Base-by-base conservation (phyloP, 257 asterid species). In the Primulina huaijiensis region DNA sequence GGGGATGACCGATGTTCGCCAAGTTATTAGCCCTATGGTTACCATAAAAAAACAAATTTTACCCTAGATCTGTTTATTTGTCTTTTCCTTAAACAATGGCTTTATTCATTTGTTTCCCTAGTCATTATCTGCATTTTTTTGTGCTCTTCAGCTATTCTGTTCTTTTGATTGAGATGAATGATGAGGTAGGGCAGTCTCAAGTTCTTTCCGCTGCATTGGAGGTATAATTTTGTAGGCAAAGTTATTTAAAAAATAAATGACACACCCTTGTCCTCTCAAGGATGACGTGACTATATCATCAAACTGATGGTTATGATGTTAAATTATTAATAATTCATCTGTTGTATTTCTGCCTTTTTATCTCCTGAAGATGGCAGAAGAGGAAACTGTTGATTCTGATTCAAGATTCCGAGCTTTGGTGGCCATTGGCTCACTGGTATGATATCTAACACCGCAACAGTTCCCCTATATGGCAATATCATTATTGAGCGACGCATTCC, bases 391-490 rank as follows among this genome's bases (percentile, higher is more conserved):
- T 16, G 97, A 84, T 64, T 69, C 80, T 67, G 99, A 94, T 84
- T 77, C 96, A 29, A 84, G 83, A 78, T 94, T 85, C 68, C 91
- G 99, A 72, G 92, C 88, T 78, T 72, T 94, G 82, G 99, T 94
- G 77, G 90, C 99, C 75, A 91, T 94, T 74, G 99, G 99, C 73
- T 88, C 99, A 14, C 82, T 94, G 87, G 99, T 93, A 85, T n/a
- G 79, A 71, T 67, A 10, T 46, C 62, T 34, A 62, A 12, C 29
- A 5, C 67, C 37, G 40, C 4, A 5, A 33, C 72, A 17, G 62
- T 70, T 63, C 63, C 63, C 60, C 34, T 50, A n/a, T 64, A 21
- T 55, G 20, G 68, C 27, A 23, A 64, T 38, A 27, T 19, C 30
- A 4, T 27, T 71, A 31, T 66, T n/a, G 19, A 43, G 20, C 0